Evolutionary conservation across 257 asterid genomes (phyloP).

Genomic region (Haberlea rhodopensis): DNA sequence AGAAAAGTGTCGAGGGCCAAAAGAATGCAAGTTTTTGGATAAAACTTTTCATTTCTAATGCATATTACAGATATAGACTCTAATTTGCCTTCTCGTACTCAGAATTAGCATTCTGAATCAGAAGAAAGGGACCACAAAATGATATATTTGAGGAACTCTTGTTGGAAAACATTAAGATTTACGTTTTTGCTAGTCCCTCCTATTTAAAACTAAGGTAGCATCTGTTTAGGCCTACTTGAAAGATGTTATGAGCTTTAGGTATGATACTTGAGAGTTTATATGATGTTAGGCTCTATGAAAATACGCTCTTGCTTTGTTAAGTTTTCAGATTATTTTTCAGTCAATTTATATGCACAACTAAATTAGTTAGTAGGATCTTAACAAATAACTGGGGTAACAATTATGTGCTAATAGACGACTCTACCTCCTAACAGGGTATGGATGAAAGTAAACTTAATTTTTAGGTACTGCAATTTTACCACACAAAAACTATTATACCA

Average conservation of each 20-base stretch:
- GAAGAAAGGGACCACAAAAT: too few relatives aligned
- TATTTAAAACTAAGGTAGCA: not conserved
- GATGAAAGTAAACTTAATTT: not conserved
- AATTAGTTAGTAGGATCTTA: not conserved
- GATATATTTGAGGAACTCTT: too few relatives aligned
- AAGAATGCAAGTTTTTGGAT: too few relatives aligned
- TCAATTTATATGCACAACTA: not conserved
- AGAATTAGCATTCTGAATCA: too few relatives aligned
- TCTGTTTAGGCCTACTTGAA: not conserved
- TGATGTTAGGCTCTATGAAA: not conserved
- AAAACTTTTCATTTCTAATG: too few relatives aligned
- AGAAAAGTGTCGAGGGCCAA: too few relatives aligned
- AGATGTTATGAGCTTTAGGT: not conserved
- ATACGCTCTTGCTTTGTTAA: not conserved
- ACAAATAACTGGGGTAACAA: too few relatives aligned
- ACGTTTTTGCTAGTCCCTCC: not conserved
- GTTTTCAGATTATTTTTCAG: not conserved
- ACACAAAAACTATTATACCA: not conserved
- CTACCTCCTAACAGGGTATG: not conserved
- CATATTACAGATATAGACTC: too few relatives aligned
- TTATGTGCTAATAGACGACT: not conserved
- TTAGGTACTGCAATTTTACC: conserved; percentile 7
- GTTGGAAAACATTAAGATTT: not conserved
- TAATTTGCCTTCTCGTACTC: too few relatives aligned
- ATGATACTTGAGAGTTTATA: not conserved